phyloP scores from a whole-genome alignment of 208 protist species.

The Trichomonas tenax region DNA sequence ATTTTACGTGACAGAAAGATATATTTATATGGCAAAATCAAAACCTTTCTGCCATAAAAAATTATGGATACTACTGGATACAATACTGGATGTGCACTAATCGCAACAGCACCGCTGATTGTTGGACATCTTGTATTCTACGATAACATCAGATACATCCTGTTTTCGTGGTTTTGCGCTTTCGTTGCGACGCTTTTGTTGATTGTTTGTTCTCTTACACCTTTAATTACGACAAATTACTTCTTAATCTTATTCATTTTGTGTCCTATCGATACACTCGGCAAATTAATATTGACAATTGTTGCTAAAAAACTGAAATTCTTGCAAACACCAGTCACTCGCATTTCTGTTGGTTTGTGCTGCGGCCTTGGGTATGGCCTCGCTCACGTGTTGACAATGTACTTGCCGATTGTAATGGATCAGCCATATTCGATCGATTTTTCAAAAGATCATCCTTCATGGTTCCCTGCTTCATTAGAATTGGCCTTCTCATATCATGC shows the following conservation, averaged over 20 bases:
- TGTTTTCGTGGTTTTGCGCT: neutral
- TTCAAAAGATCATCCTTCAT: neutral
- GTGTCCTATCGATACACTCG: neutral
- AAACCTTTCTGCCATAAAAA: neutral
- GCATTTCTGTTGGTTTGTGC: neutral
- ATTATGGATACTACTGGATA: neutral
- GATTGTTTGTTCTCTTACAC: neutral
- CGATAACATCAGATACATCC: neutral
- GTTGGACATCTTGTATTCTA: neutral
- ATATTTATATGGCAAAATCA: neutral
- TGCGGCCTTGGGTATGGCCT: neutral
- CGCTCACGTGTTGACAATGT: neutral
- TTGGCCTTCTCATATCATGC: neutral
- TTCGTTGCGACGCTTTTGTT: neutral
- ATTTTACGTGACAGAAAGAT: too few species aligned
- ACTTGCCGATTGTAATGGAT: neutral
- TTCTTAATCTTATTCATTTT: neutral
- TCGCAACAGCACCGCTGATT: neutral
- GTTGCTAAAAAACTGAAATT: neutral
- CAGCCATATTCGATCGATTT: constrained; percentile 1
- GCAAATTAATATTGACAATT: neutral
- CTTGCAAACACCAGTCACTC: neutral
- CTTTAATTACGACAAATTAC: neutral
- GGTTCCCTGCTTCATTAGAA: neutral
- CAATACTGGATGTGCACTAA: neutral